These are phyloP conservation scores for Calonectria hongkongensis DNA, from an alignment of 2,329 filamentous ascomycete species.

Conservation along the genomic window DNA sequence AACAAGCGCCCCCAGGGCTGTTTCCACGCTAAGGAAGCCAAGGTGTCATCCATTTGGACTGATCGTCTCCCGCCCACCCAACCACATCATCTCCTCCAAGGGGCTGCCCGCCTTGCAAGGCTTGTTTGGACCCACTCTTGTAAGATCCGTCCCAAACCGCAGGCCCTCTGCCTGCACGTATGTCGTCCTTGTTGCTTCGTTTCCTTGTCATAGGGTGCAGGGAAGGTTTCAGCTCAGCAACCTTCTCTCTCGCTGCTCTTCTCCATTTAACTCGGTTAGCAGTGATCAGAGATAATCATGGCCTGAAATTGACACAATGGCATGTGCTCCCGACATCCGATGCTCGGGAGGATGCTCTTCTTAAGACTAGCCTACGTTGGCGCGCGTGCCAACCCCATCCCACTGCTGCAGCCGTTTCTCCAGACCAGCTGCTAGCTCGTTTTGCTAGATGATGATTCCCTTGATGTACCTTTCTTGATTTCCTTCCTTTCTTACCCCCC, in stretches of 20 bases:
- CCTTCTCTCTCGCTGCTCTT: background rate
- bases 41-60: slow-evolving; percentile 13
- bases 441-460: background rate
- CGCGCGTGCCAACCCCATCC: slow-evolving; percentile 11
- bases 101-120: slow-evolving; percentile 5
- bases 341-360: background rate
- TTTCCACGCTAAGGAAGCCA: slow-evolving; percentile 17
- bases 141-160: slow-evolving; percentile 1
- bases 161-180: slow-evolving; percentile 1
- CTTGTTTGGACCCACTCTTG: slow-evolving; percentile 5
- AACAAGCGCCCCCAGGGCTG: slow-evolving; percentile 12
- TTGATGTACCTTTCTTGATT: slow-evolving; percentile 11
- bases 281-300: background rate
- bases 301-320: background rate
- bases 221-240: background rate
- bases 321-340: background rate
- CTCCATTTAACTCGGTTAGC: background rate
- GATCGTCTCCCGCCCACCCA: slow-evolving; percentile 33
- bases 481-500: background rate
- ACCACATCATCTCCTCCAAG: slow-evolving; percentile 14
- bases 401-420: slow-evolving; percentile 11
- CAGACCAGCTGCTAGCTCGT: background rate
- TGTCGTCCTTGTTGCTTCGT: slow-evolving; percentile 6
- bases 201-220: slow-evolving; percentile 5
- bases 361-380: slow-evolving; percentile 10